Percentiles rank a stretch among this genome's conserved stretches.
phyloP scores from a whole-genome alignment of 176 grass and related monocot genomes.

The Eragrostis nindensis region DNA sequence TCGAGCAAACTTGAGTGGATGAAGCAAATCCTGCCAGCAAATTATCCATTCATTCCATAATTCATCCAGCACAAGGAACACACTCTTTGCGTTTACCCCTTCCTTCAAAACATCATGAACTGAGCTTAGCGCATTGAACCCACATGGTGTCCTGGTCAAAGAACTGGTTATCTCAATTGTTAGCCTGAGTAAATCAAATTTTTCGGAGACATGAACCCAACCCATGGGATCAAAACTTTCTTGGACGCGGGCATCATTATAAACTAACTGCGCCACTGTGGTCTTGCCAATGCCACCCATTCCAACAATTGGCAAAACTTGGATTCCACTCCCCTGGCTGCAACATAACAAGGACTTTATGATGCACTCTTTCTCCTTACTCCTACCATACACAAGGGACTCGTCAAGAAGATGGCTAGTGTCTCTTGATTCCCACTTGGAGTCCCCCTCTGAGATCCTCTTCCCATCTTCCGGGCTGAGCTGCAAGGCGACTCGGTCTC shows the following conservation, averaged over 20 bases:
- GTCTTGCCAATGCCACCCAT: constrained; percentile 62
- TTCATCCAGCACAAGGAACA: constrained; percentile 60
- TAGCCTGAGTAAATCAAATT: constrained; percentile 47
- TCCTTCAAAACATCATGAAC: constrained; percentile 12
- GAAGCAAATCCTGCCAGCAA: constrained; percentile 33
- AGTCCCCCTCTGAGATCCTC: background rate
- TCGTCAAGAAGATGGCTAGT: constrained; percentile 46
- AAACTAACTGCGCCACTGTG: constrained; percentile 54
- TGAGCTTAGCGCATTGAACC: background rate
- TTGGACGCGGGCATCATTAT: constrained; percentile 28
- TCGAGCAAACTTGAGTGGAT: constrained; percentile 7
- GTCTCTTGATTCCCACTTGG: background rate
- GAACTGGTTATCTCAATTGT: constrained; percentile 26
- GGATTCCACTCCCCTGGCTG: background rate
- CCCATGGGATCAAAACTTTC: constrained; percentile 23
- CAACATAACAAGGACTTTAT: constrained; percentile 8
- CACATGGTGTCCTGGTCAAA: background rate
- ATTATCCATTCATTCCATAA: constrained; percentile 32
- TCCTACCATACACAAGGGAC: constrained; percentile 45
- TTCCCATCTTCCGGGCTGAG: constrained; percentile 40
- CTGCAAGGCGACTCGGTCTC: constrained; percentile 28
- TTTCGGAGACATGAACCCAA: constrained; percentile 52
- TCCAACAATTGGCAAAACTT: constrained; percentile 50
- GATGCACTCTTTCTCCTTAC: constrained; percentile 28
- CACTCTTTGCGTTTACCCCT: background rate